Base-by-base conservation (phyloP, 2,329 filamentous ascomycete genomes). In the Pezicula neosporulosa region DNA sequence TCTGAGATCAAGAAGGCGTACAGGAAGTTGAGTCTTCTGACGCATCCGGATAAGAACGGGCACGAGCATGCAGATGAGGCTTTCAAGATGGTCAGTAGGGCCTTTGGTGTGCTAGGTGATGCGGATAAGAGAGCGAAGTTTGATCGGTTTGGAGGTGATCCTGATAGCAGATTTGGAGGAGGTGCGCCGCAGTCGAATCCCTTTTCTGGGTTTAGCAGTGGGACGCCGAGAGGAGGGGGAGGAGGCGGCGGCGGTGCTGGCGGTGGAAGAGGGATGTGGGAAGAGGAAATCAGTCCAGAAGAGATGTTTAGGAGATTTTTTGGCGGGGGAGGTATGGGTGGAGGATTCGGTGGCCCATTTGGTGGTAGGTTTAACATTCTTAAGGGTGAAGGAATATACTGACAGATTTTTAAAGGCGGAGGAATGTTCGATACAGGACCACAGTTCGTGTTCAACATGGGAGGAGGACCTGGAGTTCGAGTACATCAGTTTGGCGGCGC, bases 231-330 rank as follows among this genome's bases (percentile, higher is more conserved):
- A 6, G 61, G 61, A 8, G 56, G 59, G 27, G 57, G 55, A 37
- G 50, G 52, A 35, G 52, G 51, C 16, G 56, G 68, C 19, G 80
- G 78, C 39, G 80, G 78, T 37, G 77, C 80, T 18, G 66, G 68
- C 48, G 76, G 69, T 33, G 63, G 67, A 52, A 76, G 69, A 36
- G 77, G 81, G 15, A 85, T 86, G 77, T 96, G 88, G 71, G 89
- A 94, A 50, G 91, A 94, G 54, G 93, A 97, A 68, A 89, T 99
- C 62, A 96, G 89, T 49, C 92, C 94, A 0, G 94, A 99, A 70
- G 94, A 99, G 71, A 82, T 99, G 77, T 99, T 99, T 74, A 86
- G 93, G 67, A 84, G 93, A 57, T 99, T 99, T 80, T 99, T 99
- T 75, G 90, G 90, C 44, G 91, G 89, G 39, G 71, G 71, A 37